Evolutionary conservation across 1,284 basidiomycete species (phyloP), one percentile per base, ranked within the genome.

Genomic region (Cryptococcus sp.): DNA sequence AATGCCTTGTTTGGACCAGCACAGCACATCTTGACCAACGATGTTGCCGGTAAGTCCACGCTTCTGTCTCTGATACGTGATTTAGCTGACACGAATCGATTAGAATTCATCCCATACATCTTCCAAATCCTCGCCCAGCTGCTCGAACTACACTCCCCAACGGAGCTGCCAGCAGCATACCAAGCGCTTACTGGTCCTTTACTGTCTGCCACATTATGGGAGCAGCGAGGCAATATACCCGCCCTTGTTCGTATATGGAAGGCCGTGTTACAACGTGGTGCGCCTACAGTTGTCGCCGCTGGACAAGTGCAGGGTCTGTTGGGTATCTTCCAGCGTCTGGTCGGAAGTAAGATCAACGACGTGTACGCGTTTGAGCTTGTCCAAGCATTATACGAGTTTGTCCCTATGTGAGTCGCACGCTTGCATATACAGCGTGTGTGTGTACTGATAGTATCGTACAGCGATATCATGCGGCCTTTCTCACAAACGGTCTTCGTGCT

Each of bases 111-210:
- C 53, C 95, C 95, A 1, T 99, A 95, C 75, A 90, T 92, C 53
- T 98, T 99, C 84, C 96, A 99, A 75, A 87, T 99, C 66, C 86
- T 98, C 35, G 90, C 93, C 0, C 95, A 99, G 76, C 92, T 99
- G 84, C 87, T 99, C 40, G 91, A 94, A 67, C 81, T 92, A 10
- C 93, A 95, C 70, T 79, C 80, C 0, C 74, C 80, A 5, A 69
- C 64, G 41, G 71, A 75, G 20, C 81, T 96, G 8, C 93, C 95
- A 0, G 80, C 82, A 0, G 85, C 88, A 57, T 99, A 98, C 80
- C 86, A 87, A 39, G 80, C 83, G 19, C 82, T 99, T 5, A 82
- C 98, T 1, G 87, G 87, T 0, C 88, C 93, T 66, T 83, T 99
- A 20, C 85, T 98, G 39, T 91, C 88, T 0, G 93, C 93, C 0